These are phyloP conservation scores for Cicer pinnatifidum DNA, from an alignment of 306 rosid species.

Conservation along the genomic window DNA sequence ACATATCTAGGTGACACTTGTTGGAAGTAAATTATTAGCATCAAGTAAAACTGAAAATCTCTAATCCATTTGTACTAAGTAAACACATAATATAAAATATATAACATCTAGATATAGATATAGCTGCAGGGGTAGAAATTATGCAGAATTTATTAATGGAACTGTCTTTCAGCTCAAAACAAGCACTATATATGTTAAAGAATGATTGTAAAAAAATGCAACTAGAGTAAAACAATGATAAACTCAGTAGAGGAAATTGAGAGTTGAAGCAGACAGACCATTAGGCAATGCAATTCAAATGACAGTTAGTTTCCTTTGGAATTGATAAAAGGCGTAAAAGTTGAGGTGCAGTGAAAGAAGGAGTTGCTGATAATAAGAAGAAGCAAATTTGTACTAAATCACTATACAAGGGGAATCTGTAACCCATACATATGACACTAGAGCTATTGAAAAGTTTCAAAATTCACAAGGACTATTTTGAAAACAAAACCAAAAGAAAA, in stretches of 20 bases:
- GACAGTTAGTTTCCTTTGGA: constrained; percentile 1
- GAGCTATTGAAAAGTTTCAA: not conserved
- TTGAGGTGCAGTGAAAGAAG: not conserved
- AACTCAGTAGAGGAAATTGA: not conserved
- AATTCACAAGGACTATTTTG: not conserved
- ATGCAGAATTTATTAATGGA: constrained; percentile 8
- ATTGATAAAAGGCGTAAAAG: constrained; percentile 3
- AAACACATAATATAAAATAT: constrained; percentile 3
- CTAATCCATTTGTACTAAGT: not conserved
- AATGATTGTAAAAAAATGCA: constrained; percentile 2
- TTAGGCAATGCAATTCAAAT: constrained; percentile 10
- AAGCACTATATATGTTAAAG: not conserved
- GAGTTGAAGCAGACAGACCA: constrained; percentile 10
- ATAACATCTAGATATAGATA: constrained; percentile 15
- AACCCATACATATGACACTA: not conserved
- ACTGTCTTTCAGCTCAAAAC: constrained; percentile 23
- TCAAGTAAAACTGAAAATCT: not conserved
- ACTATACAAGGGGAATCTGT: not conserved
- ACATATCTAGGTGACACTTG: not conserved
- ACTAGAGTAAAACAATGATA: not conserved
- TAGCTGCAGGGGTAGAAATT: not conserved
- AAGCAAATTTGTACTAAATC: constrained; percentile 2
- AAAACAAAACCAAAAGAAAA: not conserved
- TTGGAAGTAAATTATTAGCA: constrained; percentile 13
- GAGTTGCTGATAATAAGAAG: not conserved